These are phyloP conservation scores for Escallonia herrerae DNA, from an alignment of 129 eudicot genomes.

Conservation along the genomic window DNA sequence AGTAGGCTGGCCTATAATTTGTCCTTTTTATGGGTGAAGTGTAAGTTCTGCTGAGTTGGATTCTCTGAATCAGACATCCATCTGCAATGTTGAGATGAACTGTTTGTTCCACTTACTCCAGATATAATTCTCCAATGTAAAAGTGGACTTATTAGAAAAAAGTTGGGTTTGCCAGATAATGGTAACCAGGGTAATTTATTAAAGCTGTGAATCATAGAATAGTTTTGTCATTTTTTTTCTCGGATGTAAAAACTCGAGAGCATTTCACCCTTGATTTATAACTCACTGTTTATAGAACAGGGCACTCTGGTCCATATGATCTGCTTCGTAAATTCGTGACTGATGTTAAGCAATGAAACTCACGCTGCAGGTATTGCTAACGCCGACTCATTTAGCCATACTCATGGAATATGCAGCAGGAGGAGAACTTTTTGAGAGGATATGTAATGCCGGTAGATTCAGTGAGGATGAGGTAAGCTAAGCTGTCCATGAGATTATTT, in stretches of 20 bases:
- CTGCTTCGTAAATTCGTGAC: neutral
- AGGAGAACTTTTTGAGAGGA: constrained; percentile 80
- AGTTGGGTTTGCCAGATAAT: too few species aligned
- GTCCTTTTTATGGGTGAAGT: neutral
- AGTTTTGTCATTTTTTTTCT: too few species aligned
- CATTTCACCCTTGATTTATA: too few species aligned
- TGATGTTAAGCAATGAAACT: neutral
- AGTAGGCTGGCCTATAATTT: neutral
- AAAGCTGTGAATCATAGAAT: too few species aligned
- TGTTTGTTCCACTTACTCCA: neutral
- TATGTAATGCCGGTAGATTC: constrained; percentile 80
- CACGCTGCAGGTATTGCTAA: constrained; percentile 48
- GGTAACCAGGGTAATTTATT: too few species aligned
- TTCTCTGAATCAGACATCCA: constrained; percentile 3
- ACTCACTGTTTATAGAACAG: neutral
- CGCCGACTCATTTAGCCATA: constrained; percentile 75
- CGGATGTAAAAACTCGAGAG: too few species aligned
- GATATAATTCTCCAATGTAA: too few species aligned
- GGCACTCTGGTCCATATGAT: neutral
- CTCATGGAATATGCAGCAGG: constrained; percentile 86
- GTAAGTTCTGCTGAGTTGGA: constrained; percentile 3
- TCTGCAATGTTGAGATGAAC: constrained; percentile 6
- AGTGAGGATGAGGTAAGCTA: constrained; percentile 73
- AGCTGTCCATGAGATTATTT: too few species aligned
- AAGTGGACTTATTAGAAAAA: too few species aligned